Percentiles rank a stretch among this genome's conserved stretches.
Conservation (phyloP, 352 stramenopile genomes). For the Globisporangium abappressorium region DNA sequence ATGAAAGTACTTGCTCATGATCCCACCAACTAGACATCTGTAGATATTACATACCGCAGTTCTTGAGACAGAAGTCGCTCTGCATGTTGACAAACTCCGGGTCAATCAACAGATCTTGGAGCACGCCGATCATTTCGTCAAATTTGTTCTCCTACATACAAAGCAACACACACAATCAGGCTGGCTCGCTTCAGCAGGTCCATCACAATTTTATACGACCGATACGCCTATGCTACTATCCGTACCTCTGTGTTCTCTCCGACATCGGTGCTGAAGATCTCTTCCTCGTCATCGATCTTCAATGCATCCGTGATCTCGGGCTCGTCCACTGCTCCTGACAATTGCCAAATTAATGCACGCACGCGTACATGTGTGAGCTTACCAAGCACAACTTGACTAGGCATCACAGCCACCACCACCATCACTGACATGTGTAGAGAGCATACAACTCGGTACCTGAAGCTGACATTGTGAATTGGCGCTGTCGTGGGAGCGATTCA, state of each 20-base stretch:
- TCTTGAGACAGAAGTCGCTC: conserved; percentile 71
- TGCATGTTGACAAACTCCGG: conserved; percentile 77
- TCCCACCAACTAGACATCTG: neutral
- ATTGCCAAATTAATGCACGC: neutral
- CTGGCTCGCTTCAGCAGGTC: neutral
- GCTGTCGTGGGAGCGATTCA: neutral
- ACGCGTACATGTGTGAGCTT: neutral
- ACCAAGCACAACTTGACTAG: neutral
- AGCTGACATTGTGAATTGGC: conserved; percentile 5
- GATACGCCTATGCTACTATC: neutral
- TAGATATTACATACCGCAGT: conserved; percentile 50
- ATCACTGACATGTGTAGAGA: neutral
- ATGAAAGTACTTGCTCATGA: neutral
- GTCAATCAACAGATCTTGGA: conserved; percentile 80
- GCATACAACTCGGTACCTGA: neutral
- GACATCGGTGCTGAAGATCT: conserved; percentile 61
- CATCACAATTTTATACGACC: neutral
- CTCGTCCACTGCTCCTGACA: conserved; percentile 26
- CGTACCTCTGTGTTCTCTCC: conserved; percentile 64
- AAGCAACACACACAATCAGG: neutral
- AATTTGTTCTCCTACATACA: conserved; percentile 53
- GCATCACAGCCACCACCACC: neutral
- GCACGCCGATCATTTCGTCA: conserved; percentile 75
- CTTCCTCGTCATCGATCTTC: conserved; percentile 49
- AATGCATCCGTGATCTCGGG: conserved; percentile 51